Evolutionary conservation across 305 asterid genomes (phyloP).

Genomic region (Petunia hybrid): DNA sequence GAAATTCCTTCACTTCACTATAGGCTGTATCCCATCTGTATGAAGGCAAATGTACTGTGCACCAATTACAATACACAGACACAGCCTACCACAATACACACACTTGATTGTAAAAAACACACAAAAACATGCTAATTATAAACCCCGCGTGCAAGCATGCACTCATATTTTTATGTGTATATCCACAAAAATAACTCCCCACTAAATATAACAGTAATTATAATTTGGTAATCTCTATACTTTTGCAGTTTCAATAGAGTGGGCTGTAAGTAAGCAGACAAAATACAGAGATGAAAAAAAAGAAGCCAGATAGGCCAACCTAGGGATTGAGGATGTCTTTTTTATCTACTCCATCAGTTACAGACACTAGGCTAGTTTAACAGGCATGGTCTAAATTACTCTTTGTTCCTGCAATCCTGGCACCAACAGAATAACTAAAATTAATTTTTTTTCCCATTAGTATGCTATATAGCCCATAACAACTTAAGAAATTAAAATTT

Average conservation of each 20-base stretch:
- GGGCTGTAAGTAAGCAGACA: slow-evolving; percentile 33
- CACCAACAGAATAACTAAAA: not conserved
- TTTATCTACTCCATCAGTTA: not conserved
- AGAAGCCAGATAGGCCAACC: slow-evolving; percentile 37
- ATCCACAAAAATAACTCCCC: not conserved
- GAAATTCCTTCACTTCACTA: not conserved
- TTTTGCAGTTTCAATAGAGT: slow-evolving; percentile 18
- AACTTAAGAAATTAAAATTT: slow-evolving; percentile 17
- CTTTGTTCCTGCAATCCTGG: slow-evolving; percentile 35
- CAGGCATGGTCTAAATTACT: slow-evolving; percentile 21
- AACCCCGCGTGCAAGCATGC: slow-evolving; percentile 30
- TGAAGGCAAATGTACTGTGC: not conserved
- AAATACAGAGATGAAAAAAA: slow-evolving; percentile 27
- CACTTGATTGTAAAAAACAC: slow-evolving; percentile 20
- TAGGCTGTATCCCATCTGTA: not conserved
- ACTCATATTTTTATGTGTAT: slow-evolving; percentile 27
- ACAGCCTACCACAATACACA: slow-evolving; percentile 9
- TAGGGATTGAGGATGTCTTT: slow-evolving; percentile 44
- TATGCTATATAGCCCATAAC: not conserved
- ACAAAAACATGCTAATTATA: slow-evolving; percentile 31
- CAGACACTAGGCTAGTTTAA: not conserved
- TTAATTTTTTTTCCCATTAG: not conserved
- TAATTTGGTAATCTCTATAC: slow-evolving; percentile 26
- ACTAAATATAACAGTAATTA: slow-evolving; percentile 19
- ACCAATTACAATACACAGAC: slow-evolving; percentile 17